Percentiles rank a stretch among this genome's conserved stretches.
Evolutionary conservation across 2,329 filamentous ascomycete genomes (phyloP).

Genomic region (Monilinia polystroma): DNA sequence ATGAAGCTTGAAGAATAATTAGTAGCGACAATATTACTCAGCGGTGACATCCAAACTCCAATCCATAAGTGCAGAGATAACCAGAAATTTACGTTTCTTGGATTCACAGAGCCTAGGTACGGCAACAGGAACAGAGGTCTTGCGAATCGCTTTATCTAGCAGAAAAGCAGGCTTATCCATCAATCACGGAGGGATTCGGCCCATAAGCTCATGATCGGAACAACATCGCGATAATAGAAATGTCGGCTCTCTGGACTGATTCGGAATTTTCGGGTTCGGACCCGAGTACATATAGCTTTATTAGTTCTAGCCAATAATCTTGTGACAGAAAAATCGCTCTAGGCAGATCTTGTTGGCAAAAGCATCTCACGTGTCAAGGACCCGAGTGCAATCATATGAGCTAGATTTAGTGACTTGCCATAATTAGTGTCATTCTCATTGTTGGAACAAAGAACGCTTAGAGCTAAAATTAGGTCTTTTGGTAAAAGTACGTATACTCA

Average conservation of each 20-base stretch:
- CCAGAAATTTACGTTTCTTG: no score
- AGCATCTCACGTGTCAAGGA: background rate
- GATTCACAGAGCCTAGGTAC: background rate
- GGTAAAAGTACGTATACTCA: background rate
- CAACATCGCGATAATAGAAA: no score
- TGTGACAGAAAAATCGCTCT: background rate
- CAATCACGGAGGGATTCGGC: background rate
- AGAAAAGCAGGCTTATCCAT: background rate
- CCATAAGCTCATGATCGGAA: background rate
- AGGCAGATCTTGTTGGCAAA: background rate
- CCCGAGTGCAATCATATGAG: background rate
- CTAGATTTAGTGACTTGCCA: background rate
- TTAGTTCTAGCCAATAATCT: background rate
- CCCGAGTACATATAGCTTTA: background rate
- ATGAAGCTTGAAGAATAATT: background rate
- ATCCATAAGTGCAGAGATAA: background rate
- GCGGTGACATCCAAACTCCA: background rate
- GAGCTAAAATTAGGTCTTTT: background rate
- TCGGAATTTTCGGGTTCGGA: constrained; percentile 5
- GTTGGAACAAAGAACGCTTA: background rate
- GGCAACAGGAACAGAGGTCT: background rate
- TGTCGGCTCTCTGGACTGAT: background rate
- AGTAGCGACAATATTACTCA: background rate
- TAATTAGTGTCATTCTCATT: constrained; percentile 1
- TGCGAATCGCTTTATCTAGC: background rate